Percentiles rank a stretch among this genome's conserved stretches.
These are phyloP conservation scores for Danielia oregonensis DNA, from an alignment of 805 yeast species.

Conservation along the genomic window DNA sequence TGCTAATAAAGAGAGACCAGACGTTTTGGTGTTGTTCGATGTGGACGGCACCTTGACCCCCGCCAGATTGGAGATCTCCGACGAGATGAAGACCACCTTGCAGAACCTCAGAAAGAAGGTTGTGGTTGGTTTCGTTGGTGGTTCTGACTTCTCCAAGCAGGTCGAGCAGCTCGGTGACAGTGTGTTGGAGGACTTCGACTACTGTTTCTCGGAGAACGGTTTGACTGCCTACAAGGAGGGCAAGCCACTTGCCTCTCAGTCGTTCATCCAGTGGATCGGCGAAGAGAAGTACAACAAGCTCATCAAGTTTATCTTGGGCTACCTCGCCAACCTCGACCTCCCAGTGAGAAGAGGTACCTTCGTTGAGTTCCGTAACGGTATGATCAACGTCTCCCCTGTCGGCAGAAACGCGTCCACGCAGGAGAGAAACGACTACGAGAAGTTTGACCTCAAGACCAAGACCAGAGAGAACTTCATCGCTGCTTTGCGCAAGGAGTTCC, in stretches of 20 bases:
- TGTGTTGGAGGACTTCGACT: constrained; percentile 80
- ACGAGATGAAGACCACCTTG: constrained; percentile 73
- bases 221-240: constrained; percentile 95
- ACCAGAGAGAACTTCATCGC: constrained; percentile 81
- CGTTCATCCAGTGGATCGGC: constrained; percentile 94
- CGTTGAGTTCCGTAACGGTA: constrained; percentile 98
- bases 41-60: constrained; percentile 99
- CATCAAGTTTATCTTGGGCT: constrained; percentile 78
- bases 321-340: constrained; percentile 79
- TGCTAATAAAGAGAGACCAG: constrained; percentile 74
- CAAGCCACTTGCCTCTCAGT: constrained; percentile 82
- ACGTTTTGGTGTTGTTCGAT: constrained; percentile 87
- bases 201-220: constrained; percentile 96
- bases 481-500: constrained; percentile 79
- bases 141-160: constrained; percentile 92
- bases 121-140: constrained; percentile 97
- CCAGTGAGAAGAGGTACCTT: constrained; percentile 99
- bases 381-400: constrained; percentile 96
- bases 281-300: constrained; percentile 89
- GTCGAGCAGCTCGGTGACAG: constrained; percentile 89
- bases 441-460: constrained; percentile 73
- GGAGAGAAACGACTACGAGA: constrained; percentile 92
- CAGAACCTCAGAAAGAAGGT: constrained; percentile 81
- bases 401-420: constrained; percentile 96
- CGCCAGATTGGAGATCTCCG: constrained; percentile 77